Base-by-base conservation (phyloP, 768 basidiomycete genomes). In the Kwoniella heveanensis region DNA sequence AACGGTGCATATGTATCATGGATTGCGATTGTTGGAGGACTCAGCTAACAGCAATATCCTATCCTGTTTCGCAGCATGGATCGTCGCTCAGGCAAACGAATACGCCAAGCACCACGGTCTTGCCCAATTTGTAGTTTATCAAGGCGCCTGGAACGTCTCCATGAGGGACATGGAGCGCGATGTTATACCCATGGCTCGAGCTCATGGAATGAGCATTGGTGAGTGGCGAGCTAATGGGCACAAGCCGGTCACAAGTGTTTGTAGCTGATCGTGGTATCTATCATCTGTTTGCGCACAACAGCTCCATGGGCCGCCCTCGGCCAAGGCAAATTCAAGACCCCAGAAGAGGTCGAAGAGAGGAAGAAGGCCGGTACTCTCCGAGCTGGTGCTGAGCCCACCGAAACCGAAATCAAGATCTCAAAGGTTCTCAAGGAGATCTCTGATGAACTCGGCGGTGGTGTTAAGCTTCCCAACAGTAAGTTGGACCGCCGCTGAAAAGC, bases 81-180 rank as follows among this genome's bases (percentile, higher is more conserved):
- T 73, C 44, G 74, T 76, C 22, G 32, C 67, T 15, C 72, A 72
- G 47, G 69, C 72, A 22, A 86, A 86, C 69, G 81, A 83, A 56
- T 86, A 85, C 56, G 84, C 85, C 13, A 78, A 83, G 0, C 78
- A 81, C 29, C 82, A 85, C 47, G 84, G 80, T 0, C 74, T 84
- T 55, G 83, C 83, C 0, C 85, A 83, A 2, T 87, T 87, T 70
- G 79, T 80, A 25, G 80, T 87, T 27, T 87, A 86, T 48, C 74
- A 76, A 69, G 74, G 74, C 9, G 36, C 51, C 0, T 76, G 71
- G 67, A 72, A 60, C 58, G 36, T 73, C 32, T 26, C 47, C 17
- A 39, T 46, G 12, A 81, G 86, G 39, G 83, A 83, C 26, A 80
- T 86, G 49, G 85, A 86, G 72, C 80, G 85, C 8, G 85, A 86